Conservation (phyloP, 768 basidiomycete genomes). For the Cyclocybe cylindracea region DNA sequence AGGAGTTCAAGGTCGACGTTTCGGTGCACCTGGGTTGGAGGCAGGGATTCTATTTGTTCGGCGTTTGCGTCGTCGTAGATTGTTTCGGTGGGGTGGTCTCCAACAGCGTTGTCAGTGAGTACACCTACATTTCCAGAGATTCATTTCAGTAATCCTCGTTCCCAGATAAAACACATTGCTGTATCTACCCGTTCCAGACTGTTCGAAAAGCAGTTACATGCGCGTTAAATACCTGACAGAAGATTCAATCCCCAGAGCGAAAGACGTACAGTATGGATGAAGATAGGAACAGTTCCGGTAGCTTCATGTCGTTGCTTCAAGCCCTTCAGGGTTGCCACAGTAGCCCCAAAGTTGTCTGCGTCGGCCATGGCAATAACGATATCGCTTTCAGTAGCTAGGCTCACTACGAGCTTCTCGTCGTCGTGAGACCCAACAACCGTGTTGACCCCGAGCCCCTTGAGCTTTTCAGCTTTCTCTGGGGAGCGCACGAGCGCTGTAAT, state of each 20-base stretch:
- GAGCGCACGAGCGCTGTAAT: constrained; percentile 49
- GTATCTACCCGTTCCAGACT: constrained; percentile 53
- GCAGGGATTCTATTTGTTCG: constrained; percentile 45
- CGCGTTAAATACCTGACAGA: neutral
- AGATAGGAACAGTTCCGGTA: constrained; percentile 43
- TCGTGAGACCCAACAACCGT: constrained; percentile 45
- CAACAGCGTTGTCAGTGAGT: constrained; percentile 41
- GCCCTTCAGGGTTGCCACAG: constrained; percentile 50
- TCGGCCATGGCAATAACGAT: constrained; percentile 41
- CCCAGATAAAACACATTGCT: neutral
- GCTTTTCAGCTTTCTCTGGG: constrained; percentile 42
- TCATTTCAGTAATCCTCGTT: neutral
- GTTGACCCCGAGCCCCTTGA: constrained; percentile 36
- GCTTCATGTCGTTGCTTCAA: constrained; percentile 44
- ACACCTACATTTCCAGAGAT: constrained; percentile 2
- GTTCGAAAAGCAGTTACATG: neutral
- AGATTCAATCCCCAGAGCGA: no score
- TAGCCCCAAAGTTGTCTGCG: constrained; percentile 45
- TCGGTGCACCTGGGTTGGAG: constrained; percentile 48
- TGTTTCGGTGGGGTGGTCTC: constrained; percentile 32
- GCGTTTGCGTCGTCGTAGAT: constrained; percentile 53
- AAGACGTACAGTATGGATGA: constrained; percentile 62
- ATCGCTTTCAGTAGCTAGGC: constrained; percentile 45
- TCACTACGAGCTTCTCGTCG: constrained; percentile 42
- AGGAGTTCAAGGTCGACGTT: constrained; percentile 48